phyloP scores from a whole-genome alignment of 352 stramenopile genomes.

The Nothophytophthora sp. region DNA sequence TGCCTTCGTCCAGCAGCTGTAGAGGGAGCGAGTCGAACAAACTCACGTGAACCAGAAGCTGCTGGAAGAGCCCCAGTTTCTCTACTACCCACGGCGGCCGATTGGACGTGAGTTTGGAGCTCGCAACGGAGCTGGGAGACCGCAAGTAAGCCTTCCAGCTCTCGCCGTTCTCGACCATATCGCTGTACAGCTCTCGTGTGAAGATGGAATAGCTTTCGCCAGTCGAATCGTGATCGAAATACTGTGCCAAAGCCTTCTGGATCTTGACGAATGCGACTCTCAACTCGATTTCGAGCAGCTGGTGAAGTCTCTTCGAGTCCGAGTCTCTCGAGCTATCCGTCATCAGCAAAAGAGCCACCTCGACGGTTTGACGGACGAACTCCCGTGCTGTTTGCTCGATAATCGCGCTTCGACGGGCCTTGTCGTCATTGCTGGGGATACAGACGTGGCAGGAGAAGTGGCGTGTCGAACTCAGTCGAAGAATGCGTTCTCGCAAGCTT shows the following conservation, averaged over 20 bases:
- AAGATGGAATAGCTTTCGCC: neutral
- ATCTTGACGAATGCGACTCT: constrained; percentile 20
- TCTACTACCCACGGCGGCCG: constrained; percentile 27
- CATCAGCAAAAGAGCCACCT: constrained; percentile 1
- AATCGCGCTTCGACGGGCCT: too few species aligned
- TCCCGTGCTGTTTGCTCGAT: constrained; percentile 11
- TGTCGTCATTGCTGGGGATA: neutral
- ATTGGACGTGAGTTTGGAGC: too few species aligned
- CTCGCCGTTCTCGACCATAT: constrained; percentile 29
- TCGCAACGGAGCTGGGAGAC: too few species aligned
- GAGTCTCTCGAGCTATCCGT: neutral
- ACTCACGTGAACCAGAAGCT: constrained; percentile 32
- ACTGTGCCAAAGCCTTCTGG: constrained; percentile 12
- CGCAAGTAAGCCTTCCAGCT: constrained; percentile 33
- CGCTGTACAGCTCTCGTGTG: constrained; percentile 15
- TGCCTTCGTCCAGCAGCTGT: constrained; percentile 25
- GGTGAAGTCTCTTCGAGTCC: neutral
- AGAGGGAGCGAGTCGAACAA: constrained; percentile 27
- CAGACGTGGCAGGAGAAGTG: constrained; percentile 12
- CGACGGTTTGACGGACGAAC: constrained; percentile 12
- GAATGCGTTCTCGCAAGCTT: constrained; percentile 8
- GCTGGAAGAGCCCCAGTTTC: constrained; percentile 23
- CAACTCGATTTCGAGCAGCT: constrained; percentile 16
- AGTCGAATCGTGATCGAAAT: neutral
- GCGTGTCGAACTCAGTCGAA: constrained; percentile 8